Percentiles rank a stretch among this genome's conserved stretches.
Conservation (phyloP, 768 basidiomycete genomes). For the Lentinus brumalis region DNA sequence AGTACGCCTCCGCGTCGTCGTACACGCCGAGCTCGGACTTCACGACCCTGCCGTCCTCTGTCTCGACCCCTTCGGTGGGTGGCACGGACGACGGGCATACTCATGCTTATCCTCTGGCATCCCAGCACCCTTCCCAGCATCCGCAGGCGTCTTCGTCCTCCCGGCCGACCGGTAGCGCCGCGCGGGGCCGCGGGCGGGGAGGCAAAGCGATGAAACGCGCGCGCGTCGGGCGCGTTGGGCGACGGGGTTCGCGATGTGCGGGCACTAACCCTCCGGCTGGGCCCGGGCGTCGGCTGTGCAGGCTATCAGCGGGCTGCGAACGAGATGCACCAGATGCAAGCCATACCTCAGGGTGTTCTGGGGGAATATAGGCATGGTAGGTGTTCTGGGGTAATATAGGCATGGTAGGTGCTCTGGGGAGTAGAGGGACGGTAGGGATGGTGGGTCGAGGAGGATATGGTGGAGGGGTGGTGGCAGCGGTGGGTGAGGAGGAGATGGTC, state of each 20-base stretch:
- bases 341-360: too few relatives aligned
- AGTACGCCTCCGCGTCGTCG: constrained; percentile 11
- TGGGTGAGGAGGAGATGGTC: too few relatives aligned
- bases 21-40: constrained; percentile 21
- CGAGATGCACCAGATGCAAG: too few relatives aligned
- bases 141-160: constrained; percentile 3
- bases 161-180: background rate
- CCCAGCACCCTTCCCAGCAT: constrained; percentile 7
- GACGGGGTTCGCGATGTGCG: too few relatives aligned
- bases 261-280: too few relatives aligned
- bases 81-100: constrained; percentile 18
- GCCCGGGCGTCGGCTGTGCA: too few relatives aligned
- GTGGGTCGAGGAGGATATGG: background rate
- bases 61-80: constrained; percentile 17
- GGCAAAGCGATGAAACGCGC: constrained; percentile 8
- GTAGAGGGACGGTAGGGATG: background rate
- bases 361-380: too few relatives aligned
- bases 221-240: background rate
- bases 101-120: constrained; percentile 13
- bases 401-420: background rate
- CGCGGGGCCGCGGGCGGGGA: background rate
- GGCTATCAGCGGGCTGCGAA: too few relatives aligned
- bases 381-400: too few relatives aligned
- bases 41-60: constrained; percentile 17
- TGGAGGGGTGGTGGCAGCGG: too few relatives aligned